Evolutionary conservation across 2,329 filamentous ascomycete species (phyloP), one percentile per base, ranked within the genome.

Genomic region (Orbilia ellipsospora): DNA sequence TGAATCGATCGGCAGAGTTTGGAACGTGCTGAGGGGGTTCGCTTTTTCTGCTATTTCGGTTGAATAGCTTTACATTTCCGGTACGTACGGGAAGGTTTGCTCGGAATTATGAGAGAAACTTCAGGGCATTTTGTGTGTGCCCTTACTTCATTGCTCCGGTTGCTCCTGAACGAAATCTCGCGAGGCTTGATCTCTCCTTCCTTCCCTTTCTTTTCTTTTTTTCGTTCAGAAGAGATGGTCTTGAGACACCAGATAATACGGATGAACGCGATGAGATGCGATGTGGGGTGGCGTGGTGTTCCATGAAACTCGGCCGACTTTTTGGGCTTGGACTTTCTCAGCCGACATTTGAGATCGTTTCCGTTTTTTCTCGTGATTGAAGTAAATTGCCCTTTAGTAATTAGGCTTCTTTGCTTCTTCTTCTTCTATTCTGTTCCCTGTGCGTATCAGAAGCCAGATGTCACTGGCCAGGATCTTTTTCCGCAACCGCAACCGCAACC

Each of bases 81-180:
- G 60, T 48, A 54, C 62, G 60, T 48, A 54, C 62, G 56, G 55
- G 56, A 63, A 62, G 63, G 63, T 50, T 44, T 26, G 50, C 23
- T 5, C 1, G 44, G 16, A 18, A 18, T 48, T n/a, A 12, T 48
- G 18, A 45, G 50, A 20, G 60, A 23, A 23, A 50, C 18, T 23
- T 45, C 45, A 1, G 5, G 31, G 5, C 5, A 36, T 36, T 1
- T 31, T 6, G 31, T 36, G 31, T 2, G 10, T 36, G 28, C 23
- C 50, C 61, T 55, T 45, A 40, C 40, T 50, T 26, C 26, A 12
- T 5, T 59, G 31, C 31, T 50, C 42, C 42, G 15, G 12, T 59
- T 50, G 57, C 55, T 68, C 44, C 55, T 31, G 54, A 50, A 36
- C 31, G 31, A 36, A 44, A 36, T 51, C 55, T 68, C 20, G 52